These are phyloP conservation scores for Phytophthora cactorum DNA, from an alignment of 352 stramenopile genomes.

Conservation along the genomic window DNA sequence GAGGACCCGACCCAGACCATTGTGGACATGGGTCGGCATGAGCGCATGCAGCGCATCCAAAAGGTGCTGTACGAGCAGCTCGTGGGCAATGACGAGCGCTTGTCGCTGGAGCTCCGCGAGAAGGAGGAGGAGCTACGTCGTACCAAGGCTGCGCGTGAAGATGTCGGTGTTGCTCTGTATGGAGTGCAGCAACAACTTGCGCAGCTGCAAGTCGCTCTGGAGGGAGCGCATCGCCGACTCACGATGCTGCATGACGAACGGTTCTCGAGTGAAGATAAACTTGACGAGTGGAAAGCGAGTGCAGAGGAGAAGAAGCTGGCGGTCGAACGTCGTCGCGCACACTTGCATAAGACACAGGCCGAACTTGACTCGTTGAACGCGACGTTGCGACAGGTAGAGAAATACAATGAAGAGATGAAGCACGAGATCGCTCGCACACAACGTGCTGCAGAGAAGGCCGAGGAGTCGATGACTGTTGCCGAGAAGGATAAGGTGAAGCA, in stretches of 20 bases:
- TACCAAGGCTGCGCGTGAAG: slow-evolving; percentile 80
- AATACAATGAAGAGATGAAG: slow-evolving; percentile 96
- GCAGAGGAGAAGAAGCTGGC: slow-evolving; percentile 68
- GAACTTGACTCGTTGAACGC: slow-evolving; percentile 90
- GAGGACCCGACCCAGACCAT: slow-evolving; percentile 81
- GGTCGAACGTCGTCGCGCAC: slow-evolving; percentile 63
- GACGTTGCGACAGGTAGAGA: slow-evolving; percentile 89
- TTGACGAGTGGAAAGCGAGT: slow-evolving; percentile 74
- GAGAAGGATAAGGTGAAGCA: slow-evolving; percentile 95
- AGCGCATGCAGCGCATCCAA: slow-evolving; percentile 86
- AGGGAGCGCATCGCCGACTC: slow-evolving; percentile 81
- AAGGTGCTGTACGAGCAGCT: slow-evolving; percentile 86
- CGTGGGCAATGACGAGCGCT: slow-evolving; percentile 72
- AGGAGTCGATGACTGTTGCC: slow-evolving; percentile 91
- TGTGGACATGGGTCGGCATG: slow-evolving; percentile 78
- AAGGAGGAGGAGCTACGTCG: slow-evolving; percentile 79
- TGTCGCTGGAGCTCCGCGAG: slow-evolving; percentile 77
- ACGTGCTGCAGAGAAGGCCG: slow-evolving; percentile 93
- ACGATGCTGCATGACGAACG: slow-evolving; percentile 66
- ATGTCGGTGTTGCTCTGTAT: slow-evolving; percentile 93
- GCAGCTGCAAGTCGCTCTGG: slow-evolving; percentile 90
- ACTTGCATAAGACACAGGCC: slow-evolving; percentile 83
- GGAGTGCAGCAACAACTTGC: slow-evolving; percentile 95
- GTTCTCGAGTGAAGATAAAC: slow-evolving; percentile 71
- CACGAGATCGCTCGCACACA: slow-evolving; percentile 93